Evolutionary conservation across 1,284 basidiomycete species (phyloP).

Genomic region (Rhodotorula sp.): DNA sequence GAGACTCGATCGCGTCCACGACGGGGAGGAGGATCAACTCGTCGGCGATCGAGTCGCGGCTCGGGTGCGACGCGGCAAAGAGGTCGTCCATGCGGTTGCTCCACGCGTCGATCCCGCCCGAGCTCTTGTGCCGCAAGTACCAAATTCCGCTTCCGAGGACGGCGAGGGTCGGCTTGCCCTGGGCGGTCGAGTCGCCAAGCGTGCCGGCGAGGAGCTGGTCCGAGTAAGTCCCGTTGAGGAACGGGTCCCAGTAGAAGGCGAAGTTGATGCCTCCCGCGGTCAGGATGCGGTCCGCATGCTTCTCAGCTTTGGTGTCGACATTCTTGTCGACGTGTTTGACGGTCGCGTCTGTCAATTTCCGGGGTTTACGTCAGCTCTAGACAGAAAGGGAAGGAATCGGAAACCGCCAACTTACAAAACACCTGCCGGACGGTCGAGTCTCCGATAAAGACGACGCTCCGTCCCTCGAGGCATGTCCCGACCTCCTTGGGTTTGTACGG

Average conservation of each 20-base stretch:
- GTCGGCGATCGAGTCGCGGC: constrained; percentile 59
- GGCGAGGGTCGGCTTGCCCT: constrained; percentile 59
- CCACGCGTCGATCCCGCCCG: constrained; percentile 74
- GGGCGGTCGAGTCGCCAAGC: constrained; percentile 33
- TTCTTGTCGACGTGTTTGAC: constrained; percentile 55
- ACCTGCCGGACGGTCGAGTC: constrained; percentile 76
- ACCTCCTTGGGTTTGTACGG: constrained; percentile 61
- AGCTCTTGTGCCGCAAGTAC: constrained; percentile 72
- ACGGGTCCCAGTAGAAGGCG: constrained; percentile 54
- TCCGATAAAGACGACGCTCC: constrained; percentile 69
- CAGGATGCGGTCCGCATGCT: constrained; percentile 59
- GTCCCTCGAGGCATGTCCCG: constrained; percentile 46
- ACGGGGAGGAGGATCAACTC: constrained; percentile 72
- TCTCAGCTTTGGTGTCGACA: constrained; percentile 56
- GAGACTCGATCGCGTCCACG: constrained; percentile 61
- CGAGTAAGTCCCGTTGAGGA: constrained; percentile 66
- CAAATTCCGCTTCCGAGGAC: constrained; percentile 81
- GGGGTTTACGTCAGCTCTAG: neutral
- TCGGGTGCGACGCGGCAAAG: constrained; percentile 56
- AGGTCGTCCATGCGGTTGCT: constrained; percentile 66
- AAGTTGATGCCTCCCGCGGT: constrained; percentile 50
- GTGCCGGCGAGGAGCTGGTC: constrained; percentile 48
- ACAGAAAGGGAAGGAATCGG: neutral
- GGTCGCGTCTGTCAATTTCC: constrained; percentile 33
- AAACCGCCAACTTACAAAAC: constrained; percentile 59